Evolutionary conservation across 1,284 basidiomycete species (phyloP), one percentile per base, ranked within the genome.

Genomic region (Amylostereum areolatum): DNA sequence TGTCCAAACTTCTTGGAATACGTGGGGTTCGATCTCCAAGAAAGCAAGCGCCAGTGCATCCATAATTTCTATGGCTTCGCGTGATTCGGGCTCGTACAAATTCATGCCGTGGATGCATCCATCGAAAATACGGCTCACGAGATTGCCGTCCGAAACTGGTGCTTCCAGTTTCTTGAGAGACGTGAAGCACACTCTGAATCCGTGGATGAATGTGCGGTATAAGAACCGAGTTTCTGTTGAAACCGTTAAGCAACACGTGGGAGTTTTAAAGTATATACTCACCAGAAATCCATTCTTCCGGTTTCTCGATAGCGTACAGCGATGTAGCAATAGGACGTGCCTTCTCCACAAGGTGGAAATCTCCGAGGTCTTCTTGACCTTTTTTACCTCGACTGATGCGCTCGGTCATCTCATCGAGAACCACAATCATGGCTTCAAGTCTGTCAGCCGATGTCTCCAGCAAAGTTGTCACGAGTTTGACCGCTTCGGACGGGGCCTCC

Each of bases 1-100:
- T 35, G 88, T 92, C 94, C 90, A 97, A 25, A 97, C 88, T 66
- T 97, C 92, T 62, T 95, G 89, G 66, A 97, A 95, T 53, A 94
- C 85, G 62, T 96, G 89, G 4, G 90, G 75, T 62, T 97, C 90
- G 56, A 93, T 80, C 60, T 94, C 89, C 39, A 83, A 68, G 35
- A 96, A 80, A 48, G 88, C 85, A 34, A 80, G 76, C 4, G 83
- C 85, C 51, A 99, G 83, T 72, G 86, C 83, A 53, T 99, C 96
- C 64, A 95, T 81, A 11, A 87, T 83, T 60, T 97, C 93, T 52
- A 84, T 90, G 52, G 88, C 84, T 56, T 97, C 93, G 45, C 85
- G 81, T 37, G 81, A 77, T 55, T 95, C 89, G 6, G 80, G 75
- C 57, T 97, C 93, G 64, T 91, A 92, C 43, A 96, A 75, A 10